phyloP scores from a whole-genome alignment of 2,329 filamentous ascomycete species.

The Neoarthrinium moseri region DNA sequence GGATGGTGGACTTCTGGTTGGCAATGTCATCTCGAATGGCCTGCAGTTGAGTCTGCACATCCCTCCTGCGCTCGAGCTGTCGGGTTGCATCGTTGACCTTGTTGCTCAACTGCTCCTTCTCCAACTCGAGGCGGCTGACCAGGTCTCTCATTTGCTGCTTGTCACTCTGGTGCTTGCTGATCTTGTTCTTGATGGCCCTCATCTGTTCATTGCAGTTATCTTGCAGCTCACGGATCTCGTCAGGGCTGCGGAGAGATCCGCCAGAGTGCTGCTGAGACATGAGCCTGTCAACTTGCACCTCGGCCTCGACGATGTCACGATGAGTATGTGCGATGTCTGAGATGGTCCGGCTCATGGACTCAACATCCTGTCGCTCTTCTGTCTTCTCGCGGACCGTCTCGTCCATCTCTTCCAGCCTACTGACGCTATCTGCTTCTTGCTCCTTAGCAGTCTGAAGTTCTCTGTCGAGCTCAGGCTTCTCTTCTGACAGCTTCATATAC shows the following conservation, averaged over 20 bases:
- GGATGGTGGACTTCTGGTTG: conserved; percentile 69
- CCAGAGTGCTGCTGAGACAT: conserved; percentile 71
- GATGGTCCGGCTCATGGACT: conserved; percentile 74
- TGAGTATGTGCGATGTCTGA: conserved; percentile 71
- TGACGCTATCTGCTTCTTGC: conserved; percentile 59
- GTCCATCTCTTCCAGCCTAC: conserved; percentile 67
- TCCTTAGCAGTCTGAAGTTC: conserved; percentile 62
- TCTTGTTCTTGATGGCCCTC: conserved; percentile 59
- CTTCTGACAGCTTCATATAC: conserved; percentile 66
- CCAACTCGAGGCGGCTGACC: conserved; percentile 71
- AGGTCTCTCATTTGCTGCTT: conserved; percentile 69
- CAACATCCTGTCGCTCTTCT: conserved; percentile 68
- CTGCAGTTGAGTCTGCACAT: conserved; percentile 69
- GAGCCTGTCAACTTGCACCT: conserved; percentile 72
- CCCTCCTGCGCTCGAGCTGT: conserved; percentile 78
- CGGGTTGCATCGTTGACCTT: conserved; percentile 69
- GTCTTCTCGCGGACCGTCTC: conserved; percentile 62
- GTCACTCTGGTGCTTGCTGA: conserved; percentile 66
- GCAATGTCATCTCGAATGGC: conserved; percentile 66
- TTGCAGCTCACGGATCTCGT: conserved; percentile 81
- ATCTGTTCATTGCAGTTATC: conserved; percentile 66
- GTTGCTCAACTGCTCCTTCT: conserved; percentile 71
- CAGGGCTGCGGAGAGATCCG: conserved; percentile 65
- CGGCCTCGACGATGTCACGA: conserved; percentile 69
- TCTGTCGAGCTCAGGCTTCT: conserved; percentile 67